phyloP scores from a whole-genome alignment of 2,329 filamentous ascomycete genomes.

The Nemania diffusa region DNA sequence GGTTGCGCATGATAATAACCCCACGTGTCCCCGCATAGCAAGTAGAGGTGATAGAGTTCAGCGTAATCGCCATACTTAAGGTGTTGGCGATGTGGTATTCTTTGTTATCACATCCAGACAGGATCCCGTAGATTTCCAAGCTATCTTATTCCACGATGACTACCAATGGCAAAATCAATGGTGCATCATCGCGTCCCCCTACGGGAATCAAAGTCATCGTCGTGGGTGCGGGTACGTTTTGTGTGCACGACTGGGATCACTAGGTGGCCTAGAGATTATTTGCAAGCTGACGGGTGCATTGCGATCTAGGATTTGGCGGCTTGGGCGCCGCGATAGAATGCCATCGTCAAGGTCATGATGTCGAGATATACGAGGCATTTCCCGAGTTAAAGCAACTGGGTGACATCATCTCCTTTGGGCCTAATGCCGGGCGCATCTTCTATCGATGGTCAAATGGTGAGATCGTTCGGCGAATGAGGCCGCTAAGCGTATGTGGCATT shows the following conservation, averaged over 20 bases:
- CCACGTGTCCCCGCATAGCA: constrained; percentile 28
- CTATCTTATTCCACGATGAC: constrained; percentile 35
- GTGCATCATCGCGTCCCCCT: constrained; percentile 40
- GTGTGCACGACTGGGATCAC: neutral
- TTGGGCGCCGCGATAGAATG: constrained; percentile 72
- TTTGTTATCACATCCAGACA: neutral
- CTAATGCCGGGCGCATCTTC: constrained; percentile 70
- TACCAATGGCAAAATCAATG: constrained; percentile 35
- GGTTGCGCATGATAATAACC: constrained; percentile 16
- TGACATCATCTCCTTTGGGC: constrained; percentile 71
- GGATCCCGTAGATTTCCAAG: neutral
- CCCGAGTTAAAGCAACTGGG: constrained; percentile 67
- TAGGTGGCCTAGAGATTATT: neutral
- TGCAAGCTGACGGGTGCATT: constrained; percentile 24
- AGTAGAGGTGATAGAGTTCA: neutral
- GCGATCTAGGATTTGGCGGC: constrained; percentile 64
- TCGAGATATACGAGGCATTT: constrained; percentile 68
- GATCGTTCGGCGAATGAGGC: constrained; percentile 58
- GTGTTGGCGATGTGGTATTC: neutral
- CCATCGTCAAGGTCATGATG: constrained; percentile 68
- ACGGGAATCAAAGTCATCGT: constrained; percentile 66
- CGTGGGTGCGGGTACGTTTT: constrained; percentile 56
- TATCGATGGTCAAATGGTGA: constrained; percentile 64
- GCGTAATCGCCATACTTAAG: constrained; percentile 21
- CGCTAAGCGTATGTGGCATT: constrained; percentile 51